A percentile compares a stretch with the other conserved stretches of the same genome.
Evolutionary conservation across 805 yeast species (phyloP).

Genomic region (Teunomyces cretensis): DNA sequence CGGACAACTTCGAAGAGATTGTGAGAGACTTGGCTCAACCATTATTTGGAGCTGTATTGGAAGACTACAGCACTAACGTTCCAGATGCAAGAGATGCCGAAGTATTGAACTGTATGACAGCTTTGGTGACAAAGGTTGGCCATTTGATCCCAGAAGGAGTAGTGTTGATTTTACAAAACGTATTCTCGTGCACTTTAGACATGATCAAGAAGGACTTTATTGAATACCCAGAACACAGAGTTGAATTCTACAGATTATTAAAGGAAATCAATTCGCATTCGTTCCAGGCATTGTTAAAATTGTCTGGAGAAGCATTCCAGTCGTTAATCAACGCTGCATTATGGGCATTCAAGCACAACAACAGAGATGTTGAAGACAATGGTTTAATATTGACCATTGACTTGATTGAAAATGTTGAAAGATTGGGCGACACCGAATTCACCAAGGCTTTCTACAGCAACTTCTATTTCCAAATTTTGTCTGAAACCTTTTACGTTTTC

Average conservation of each 20-base stretch:
- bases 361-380: constrained; percentile 92
- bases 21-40: constrained; percentile 82
- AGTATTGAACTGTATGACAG: constrained; percentile 91
- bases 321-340: constrained; percentile 88
- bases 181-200: constrained; percentile 89
- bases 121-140: constrained; percentile 85
- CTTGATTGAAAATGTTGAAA: constrained; percentile 79
- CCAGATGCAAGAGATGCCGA: constrained; percentile 98
- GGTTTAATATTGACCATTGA: constrained; percentile 86
- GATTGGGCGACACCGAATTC: constrained; percentile 66
- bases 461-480: constrained; percentile 82
- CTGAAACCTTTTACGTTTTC: constrained; percentile 89
- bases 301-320: constrained; percentile 91
- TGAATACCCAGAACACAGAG: constrained; percentile 97
- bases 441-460: constrained; percentile 84
- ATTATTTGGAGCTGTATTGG: constrained; percentile 77
- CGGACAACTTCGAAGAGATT: constrained; percentile 81
- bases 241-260: constrained; percentile 87
- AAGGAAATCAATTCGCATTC: constrained; percentile 84
- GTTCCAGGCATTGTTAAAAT: constrained; percentile 79
- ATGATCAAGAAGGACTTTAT: constrained; percentile 96
- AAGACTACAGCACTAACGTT: constrained; percentile 83
- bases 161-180: constrained; percentile 80
- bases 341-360: constrained; percentile 98
- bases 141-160: constrained; percentile 86